Conservation (phyloP, 352 stramenopile genomes). For the Globisporangium camurandrum region DNA sequence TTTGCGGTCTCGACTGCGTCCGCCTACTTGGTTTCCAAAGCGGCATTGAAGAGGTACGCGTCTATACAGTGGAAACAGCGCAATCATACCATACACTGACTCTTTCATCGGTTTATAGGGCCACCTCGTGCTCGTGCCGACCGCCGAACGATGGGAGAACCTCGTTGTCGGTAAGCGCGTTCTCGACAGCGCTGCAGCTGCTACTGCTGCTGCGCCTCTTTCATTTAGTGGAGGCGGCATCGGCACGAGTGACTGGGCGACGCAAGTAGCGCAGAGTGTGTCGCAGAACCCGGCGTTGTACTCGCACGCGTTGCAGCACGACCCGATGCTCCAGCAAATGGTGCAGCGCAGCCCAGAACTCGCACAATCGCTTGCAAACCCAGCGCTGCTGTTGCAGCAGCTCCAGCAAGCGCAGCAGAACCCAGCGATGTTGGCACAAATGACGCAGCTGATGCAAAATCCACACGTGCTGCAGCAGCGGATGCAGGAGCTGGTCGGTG, state of each 20-base stretch:
- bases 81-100: no score
- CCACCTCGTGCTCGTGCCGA: conserved; percentile 62
- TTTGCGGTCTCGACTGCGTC: conserved; percentile 48
- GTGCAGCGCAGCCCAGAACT: conserved; percentile 72
- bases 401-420: conserved; percentile 70
- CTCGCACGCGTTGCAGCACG: conserved; percentile 50
- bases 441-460: conserved; percentile 77
- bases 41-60: conserved; percentile 49
- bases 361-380: conserved; percentile 68
- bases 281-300: conserved; percentile 72
- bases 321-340: conserved; percentile 80
- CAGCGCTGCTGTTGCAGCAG: conserved; percentile 56
- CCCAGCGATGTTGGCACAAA: conserved; percentile 72
- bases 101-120: no score
- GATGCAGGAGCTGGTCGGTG: conserved; percentile 63
- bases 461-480: conserved; percentile 55
- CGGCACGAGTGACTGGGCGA: conserved; percentile 23
- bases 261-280: conserved; percentile 57
- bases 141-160: conserved; percentile 66
- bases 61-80: no score
- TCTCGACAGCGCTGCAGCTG: conserved; percentile 36
- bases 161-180: conserved; percentile 55
- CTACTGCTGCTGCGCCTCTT: not conserved
- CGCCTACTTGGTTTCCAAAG: conserved; percentile 63
- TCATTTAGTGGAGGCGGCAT: not conserved